Evolutionary conservation across 2,329 filamentous ascomycete species (phyloP), one percentile per base, ranked within the genome.

Genomic region (Colletotrichum truncatum): DNA sequence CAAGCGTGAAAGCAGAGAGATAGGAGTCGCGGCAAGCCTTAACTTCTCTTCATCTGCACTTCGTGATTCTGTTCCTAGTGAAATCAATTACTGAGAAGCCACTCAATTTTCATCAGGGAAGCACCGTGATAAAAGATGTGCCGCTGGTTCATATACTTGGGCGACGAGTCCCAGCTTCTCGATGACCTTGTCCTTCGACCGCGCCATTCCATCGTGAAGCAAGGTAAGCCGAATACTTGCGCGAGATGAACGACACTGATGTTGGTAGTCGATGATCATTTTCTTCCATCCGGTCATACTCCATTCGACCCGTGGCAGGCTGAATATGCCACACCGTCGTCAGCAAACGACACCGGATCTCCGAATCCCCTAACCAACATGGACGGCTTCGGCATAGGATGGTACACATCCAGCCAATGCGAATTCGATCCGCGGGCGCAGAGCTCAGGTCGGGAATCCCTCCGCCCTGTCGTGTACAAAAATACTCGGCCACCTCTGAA

Each of bases 391-490:
- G 57, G 62, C 1, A 32, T 63, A 3, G 62, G 57, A 10, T 65
- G 62, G 57, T 63, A 49, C 16, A 48, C 62, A 6, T 14, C 57
- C 3, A 23, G 25, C 8, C 39, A 65, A 16, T 62, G 57, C 9
- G 62, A 65, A 3, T 65, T 55, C n/a, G 59, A 46, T 7, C 51
- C 57, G 1, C 30, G 34, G 1, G 41, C 26, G 5, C 18, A 49
- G 0, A 25, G 26, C 7, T n/a, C 21, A 6, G 59, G 57, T n/a
- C 32, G 14, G 5, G 62, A 34, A 12, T 21, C 49, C 1, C 57
- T 63, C 41, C 62, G 62, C 3, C 62, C 62, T 4, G 16, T 65
- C 8, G 57, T 63, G 7, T 65, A 63, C 51, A 65, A 54, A n/a
- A 63, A 62, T 14, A 54, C 23, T 7, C 62, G 62, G 2, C 57